phyloP scores from a whole-genome alignment of 192 early-diverging fungal species.

The Backusella luteola region DNA sequence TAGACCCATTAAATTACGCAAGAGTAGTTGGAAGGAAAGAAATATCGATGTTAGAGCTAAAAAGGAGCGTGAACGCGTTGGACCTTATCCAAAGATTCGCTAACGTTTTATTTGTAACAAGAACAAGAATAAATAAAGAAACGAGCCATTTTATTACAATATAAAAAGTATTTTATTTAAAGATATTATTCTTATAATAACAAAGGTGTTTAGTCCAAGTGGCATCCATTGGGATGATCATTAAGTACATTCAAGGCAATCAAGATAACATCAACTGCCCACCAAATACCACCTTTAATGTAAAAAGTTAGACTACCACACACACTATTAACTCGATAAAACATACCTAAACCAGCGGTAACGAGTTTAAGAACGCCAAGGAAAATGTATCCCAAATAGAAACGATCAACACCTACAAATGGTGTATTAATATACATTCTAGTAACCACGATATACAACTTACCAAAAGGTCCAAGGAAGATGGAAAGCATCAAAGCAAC shows the following conservation, averaged over 20 bases:
- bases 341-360: slow-evolving; percentile 38
- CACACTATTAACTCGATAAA: too few species aligned
- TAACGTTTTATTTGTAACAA: neutral
- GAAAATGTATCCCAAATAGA: slow-evolving; percentile 53
- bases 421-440: neutral
- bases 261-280: slow-evolving; percentile 35
- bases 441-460: slow-evolving; percentile 1
- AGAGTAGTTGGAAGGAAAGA: slow-evolving; percentile 91
- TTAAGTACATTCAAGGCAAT: slow-evolving; percentile 29
- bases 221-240: slow-evolving; percentile 31
- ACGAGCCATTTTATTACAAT: neutral
- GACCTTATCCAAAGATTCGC: slow-evolving; percentile 34
- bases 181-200: neutral
- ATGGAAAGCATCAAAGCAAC: slow-evolving; percentile 47
- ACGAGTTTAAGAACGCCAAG: slow-evolving; percentile 44
- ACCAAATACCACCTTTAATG: slow-evolving; percentile 42
- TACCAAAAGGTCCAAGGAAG: slow-evolving; percentile 54
- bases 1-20: slow-evolving; percentile 90
- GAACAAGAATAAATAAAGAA: neutral
- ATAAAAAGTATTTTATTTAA: neutral
- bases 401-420: slow-evolving; percentile 45
- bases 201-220: slow-evolving; percentile 9
- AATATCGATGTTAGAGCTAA: slow-evolving; percentile 65
- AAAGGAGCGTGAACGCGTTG: slow-evolving; percentile 42
- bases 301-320: neutral